Evolutionary conservation across 306 rosid species (phyloP).

Genomic region (Quercus gilva): DNA sequence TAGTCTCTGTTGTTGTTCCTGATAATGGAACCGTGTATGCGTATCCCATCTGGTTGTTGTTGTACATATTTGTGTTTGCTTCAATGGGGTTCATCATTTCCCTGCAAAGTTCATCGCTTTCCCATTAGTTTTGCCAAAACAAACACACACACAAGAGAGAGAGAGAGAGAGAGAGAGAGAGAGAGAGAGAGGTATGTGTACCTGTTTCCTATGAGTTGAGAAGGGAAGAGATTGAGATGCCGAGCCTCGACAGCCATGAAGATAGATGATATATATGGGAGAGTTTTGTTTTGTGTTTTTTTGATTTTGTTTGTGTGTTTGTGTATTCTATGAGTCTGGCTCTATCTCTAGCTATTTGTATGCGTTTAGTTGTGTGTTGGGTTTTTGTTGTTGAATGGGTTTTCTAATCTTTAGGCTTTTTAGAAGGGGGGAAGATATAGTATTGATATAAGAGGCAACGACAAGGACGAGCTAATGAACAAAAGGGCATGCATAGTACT

Average conservation of each 20-base stretch:
- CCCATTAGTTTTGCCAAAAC: not conserved
- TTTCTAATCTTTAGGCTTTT: slow-evolving; percentile 19
- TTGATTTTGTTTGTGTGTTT: not conserved
- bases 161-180: not conserved
- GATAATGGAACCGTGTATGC: slow-evolving; percentile 46
- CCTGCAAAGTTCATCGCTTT: slow-evolving; percentile 27
- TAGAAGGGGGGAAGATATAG: not conserved
- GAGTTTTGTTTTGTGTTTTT: not conserved
- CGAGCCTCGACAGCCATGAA: slow-evolving; percentile 89
- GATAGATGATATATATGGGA: not conserved
- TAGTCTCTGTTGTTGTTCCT: slow-evolving; percentile 38
- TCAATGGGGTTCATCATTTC: slow-evolving; percentile 54
- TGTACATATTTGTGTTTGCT: slow-evolving; percentile 36
- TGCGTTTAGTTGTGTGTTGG: not conserved
- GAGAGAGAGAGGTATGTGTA: not conserved
- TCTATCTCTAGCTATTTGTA: not conserved
- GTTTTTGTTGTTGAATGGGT: no score
- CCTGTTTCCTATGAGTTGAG: slow-evolving; percentile 66
- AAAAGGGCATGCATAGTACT: slow-evolving; percentile 42
- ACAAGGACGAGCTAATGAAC: slow-evolving; percentile 33
- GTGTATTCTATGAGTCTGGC: not conserved
- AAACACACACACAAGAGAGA: not conserved
- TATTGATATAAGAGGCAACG: not conserved
- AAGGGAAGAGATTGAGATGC: slow-evolving; percentile 61
- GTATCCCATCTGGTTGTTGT: slow-evolving; percentile 35